phyloP scores from a whole-genome alignment of 2,329 filamentous ascomycete genomes.

The Pseudogymnoascus sp. region DNA sequence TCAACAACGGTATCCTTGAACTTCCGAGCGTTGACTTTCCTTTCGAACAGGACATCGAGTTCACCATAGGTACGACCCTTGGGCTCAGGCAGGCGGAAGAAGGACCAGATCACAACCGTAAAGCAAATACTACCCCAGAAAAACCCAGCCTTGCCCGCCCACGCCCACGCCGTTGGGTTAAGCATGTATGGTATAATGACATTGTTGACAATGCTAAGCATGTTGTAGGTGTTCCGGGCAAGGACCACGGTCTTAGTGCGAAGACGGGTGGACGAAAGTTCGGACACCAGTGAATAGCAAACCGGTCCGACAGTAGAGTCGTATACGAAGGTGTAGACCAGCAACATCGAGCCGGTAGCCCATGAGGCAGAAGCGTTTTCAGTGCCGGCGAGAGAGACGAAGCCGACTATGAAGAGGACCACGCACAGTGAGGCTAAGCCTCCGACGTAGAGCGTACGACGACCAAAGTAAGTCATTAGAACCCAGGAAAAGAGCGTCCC shows the following conservation, averaged over 20 bases:
- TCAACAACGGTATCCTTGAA: constrained; percentile 52
- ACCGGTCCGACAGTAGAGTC: constrained; percentile 37
- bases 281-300: constrained; percentile 35
- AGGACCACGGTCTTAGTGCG: constrained; percentile 34
- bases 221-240: constrained; percentile 31
- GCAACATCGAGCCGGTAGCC: constrained; percentile 34
- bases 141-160: constrained; percentile 76
- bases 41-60: constrained; percentile 74
- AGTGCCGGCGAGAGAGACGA: constrained; percentile 36
- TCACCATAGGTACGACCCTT: constrained; percentile 74
- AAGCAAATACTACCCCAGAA: constrained; percentile 82
- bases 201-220: constrained; percentile 25
- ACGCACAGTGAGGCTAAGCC: constrained; percentile 36
- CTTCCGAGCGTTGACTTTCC: constrained; percentile 39
- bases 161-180: constrained; percentile 61
- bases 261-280: constrained; percentile 34
- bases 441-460: constrained; percentile 45
- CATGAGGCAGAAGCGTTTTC: constrained; percentile 34
- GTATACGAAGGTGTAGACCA: constrained; percentile 36
- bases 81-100: constrained; percentile 75
- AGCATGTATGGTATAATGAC: constrained; percentile 22
- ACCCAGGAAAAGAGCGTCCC: constrained; percentile 45
- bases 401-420: constrained; percentile 39
- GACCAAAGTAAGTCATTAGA: constrained; percentile 40
- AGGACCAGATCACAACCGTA: constrained; percentile 72